Evolutionary conservation across 2,329 filamentous ascomycete species (phyloP).

Genomic region (Colletotrichum paranaense): DNA sequence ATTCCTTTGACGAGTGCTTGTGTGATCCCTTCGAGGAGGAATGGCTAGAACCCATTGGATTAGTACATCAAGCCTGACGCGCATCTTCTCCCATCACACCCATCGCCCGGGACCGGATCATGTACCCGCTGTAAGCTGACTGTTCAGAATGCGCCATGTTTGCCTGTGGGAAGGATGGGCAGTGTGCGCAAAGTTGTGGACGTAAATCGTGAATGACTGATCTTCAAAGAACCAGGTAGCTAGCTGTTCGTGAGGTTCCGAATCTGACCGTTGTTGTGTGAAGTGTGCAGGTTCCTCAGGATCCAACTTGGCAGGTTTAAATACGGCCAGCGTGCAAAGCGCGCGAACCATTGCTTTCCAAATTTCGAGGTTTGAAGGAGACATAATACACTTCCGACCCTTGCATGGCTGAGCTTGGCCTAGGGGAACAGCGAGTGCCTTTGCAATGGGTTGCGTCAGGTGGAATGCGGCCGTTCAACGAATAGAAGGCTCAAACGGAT

Average conservation of each 20-base stretch:
- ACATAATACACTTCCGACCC: neutral
- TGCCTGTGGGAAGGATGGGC: neutral
- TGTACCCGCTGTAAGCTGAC: conserved; percentile 2
- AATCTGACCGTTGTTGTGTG: neutral
- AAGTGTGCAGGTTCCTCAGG: neutral
- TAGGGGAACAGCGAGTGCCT: too few relatives aligned
- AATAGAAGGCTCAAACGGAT: neutral
- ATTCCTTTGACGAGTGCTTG: neutral
- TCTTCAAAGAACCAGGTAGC: neutral
- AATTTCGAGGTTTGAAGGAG: neutral
- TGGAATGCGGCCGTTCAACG: neutral
- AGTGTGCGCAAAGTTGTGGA: neutral
- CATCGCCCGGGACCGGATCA: neutral
- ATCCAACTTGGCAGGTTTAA: neutral
- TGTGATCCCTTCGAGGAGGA: neutral
- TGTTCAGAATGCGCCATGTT: neutral
- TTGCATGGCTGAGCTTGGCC: neutral
- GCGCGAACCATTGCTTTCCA: neutral
- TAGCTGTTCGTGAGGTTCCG: neutral
- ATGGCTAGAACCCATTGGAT: neutral
- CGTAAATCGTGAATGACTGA: neutral
- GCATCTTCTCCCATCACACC: neutral
- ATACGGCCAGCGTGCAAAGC: neutral
- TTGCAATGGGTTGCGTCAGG: neutral
- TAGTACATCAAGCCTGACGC: neutral